Evolutionary conservation across 2,329 filamentous ascomycete species (phyloP), one percentile per base, ranked within the genome.

Genomic region (Graphilbum sp.): DNA sequence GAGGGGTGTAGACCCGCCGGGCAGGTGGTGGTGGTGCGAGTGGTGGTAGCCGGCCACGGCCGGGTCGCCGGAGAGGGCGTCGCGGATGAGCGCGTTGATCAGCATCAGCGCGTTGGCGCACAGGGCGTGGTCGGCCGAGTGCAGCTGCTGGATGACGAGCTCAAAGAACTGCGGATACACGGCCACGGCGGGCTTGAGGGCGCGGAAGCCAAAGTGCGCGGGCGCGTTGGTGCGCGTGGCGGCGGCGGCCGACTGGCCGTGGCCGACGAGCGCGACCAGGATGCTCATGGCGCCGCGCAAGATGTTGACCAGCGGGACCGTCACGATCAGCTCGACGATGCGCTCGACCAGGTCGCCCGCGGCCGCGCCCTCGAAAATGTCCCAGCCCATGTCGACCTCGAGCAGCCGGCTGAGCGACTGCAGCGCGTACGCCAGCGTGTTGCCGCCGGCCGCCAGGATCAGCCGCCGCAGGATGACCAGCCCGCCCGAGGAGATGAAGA

Each of bases 301-400:
- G 53, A 96, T 95, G 56, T 98, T 98, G 59, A 98, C 90, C 43
- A 98, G 71, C 19, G 88, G 90, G 55, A 96, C 90, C 24, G 77
- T 88, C 49, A 96, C 88, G 45, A 96, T 85, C 37, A 98, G 69
- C 56, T 95, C 81, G 49, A 96, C 87, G 43, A 94, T 75, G 64
- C 73, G 64, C 58, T 79, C 74, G 32, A 79, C 74, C 36, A 88
- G 63, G 50, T 84, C 79, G 41, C 74, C 67, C 15, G 72, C 63
- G 6, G 64, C 62, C 16, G 68, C 58, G 2, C 68, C 66, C 50
- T 82, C 76, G 50, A 87, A 82, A 43, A 81, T 75, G 46, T 96
- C 87, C 90, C 90, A 98, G 42, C 90, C 90, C 72, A 95, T 94
- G 60, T 96, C 90, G 30, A 96, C 81, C 60, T 98, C 90, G 44